Percentiles rank a stretch among this genome's conserved stretches.
phyloP scores from a whole-genome alignment of 2,329 filamentous ascomycete genomes.

The Pseudogymnoascus sp. region DNA sequence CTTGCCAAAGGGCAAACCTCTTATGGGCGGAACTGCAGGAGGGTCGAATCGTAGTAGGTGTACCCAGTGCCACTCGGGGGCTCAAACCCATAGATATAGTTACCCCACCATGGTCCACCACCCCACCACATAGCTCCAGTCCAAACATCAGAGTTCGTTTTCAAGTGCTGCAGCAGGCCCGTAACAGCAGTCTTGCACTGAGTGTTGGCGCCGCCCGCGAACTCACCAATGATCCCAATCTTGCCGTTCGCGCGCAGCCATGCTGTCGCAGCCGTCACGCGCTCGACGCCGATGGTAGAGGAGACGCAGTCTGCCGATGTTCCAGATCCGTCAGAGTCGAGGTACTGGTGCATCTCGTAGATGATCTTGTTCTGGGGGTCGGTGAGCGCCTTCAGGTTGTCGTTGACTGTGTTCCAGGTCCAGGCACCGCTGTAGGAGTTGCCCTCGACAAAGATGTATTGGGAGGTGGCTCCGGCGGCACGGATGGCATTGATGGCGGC shows the following conservation, averaged over 20 bases:
- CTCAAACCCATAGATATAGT: constrained; percentile 39
- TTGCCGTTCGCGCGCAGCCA: constrained; percentile 47
- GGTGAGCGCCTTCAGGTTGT: constrained; percentile 39
- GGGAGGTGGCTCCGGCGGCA: constrained; percentile 35
- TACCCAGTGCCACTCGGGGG: constrained; percentile 36
- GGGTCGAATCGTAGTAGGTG: constrained; percentile 9
- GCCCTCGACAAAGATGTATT: constrained; percentile 53
- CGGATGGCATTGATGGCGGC: constrained; percentile 37
- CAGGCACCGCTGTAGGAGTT: constrained; percentile 39
- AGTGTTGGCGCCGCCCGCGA: constrained; percentile 41
- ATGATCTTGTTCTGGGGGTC: constrained; percentile 45
- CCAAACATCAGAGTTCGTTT: constrained; percentile 43
- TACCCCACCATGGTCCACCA: constrained; percentile 42
- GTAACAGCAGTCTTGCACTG: constrained; percentile 41
- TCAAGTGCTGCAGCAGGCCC: constrained; percentile 40
- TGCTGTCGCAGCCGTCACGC: constrained; percentile 40
- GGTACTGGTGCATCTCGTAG: constrained; percentile 56
- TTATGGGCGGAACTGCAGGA: neutral
- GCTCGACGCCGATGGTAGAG: constrained; percentile 43
- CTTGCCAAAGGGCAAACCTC: neutral
- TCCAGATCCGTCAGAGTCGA: constrained; percentile 46
- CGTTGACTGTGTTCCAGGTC: constrained; percentile 39
- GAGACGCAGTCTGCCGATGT: constrained; percentile 41
- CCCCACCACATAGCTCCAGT: constrained; percentile 43
- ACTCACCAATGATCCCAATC: constrained; percentile 45